These are phyloP conservation scores for Dichotomopilus funicola DNA, from an alignment of 2,329 filamentous ascomycete genomes.

Conservation along the genomic window DNA sequence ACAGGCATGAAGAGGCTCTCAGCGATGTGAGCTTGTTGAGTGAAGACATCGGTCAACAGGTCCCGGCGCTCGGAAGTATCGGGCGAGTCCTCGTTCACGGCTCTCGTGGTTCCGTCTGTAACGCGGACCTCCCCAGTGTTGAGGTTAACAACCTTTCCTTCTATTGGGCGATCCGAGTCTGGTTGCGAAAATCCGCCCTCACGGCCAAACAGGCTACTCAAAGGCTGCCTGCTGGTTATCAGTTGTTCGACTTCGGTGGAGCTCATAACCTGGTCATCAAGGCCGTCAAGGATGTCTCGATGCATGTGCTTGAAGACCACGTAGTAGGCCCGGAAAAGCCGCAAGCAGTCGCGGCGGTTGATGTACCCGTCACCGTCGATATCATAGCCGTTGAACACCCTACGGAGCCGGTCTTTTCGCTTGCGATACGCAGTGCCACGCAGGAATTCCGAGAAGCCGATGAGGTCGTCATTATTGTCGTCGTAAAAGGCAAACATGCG, in stretches of 20 bases:
- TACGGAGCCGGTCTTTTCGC: constrained; percentile 60
- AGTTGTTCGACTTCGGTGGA: constrained; percentile 71
- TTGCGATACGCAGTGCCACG: constrained; percentile 68
- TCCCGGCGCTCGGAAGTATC: constrained; percentile 56
- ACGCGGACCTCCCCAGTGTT: constrained; percentile 59
- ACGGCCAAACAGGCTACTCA: constrained; percentile 68
- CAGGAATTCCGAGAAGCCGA: constrained; percentile 88
- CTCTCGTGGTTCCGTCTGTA: constrained; percentile 48
- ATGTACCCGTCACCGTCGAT: constrained; percentile 83
- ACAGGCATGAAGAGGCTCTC: constrained; percentile 18
- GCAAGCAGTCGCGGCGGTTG: constrained; percentile 76
- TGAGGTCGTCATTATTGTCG: constrained; percentile 78
- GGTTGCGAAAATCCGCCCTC: constrained; percentile 61
- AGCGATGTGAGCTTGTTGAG: constrained; percentile 10
- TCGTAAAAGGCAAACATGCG: constrained; percentile 97
- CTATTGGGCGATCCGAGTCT: constrained; percentile 52
- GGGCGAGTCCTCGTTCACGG: constrained; percentile 52
- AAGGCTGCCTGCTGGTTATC: constrained; percentile 65
- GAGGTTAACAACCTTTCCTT: constrained; percentile 59
- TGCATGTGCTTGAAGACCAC: constrained; percentile 85
- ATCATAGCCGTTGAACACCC: constrained; percentile 85
- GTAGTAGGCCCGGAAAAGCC: constrained; percentile 90
- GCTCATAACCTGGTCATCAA: constrained; percentile 71
- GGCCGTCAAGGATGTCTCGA: constrained; percentile 69
- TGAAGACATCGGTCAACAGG: constrained; percentile 50